A percentile compares a stretch with the other conserved stretches of the same genome.
Conservation (phyloP, 75 land plant species). For the Picea sitchensis region DNA sequence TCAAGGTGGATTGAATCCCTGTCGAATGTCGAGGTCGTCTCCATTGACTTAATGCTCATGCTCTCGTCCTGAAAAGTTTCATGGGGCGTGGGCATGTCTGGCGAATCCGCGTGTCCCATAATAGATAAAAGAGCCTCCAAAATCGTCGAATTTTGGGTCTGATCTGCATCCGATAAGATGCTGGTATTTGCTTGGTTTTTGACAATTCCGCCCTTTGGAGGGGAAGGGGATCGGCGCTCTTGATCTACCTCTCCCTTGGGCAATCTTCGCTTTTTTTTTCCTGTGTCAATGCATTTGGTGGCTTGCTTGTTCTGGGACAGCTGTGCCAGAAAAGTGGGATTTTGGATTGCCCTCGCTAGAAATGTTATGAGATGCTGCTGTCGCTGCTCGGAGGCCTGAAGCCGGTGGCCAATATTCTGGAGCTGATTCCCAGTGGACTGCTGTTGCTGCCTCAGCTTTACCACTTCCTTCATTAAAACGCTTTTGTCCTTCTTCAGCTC, state of each 20-base stretch:
- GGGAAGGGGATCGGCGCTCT: slow-evolving; percentile 2
- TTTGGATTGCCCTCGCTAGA: slow-evolving; percentile 86
- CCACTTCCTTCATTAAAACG: slow-evolving; percentile 56
- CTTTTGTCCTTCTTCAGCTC: slow-evolving; percentile 58
- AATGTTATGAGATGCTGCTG: slow-evolving; percentile 93
- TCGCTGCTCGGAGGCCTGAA: slow-evolving; percentile 69
- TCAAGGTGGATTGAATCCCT: background rate
- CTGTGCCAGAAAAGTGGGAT: slow-evolving; percentile 70
- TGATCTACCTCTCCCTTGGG: slow-evolving; percentile 14
- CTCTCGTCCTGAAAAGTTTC: background rate
- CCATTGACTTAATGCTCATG: background rate
- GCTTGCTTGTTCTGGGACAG: slow-evolving; percentile 60
- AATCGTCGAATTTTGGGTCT: background rate
- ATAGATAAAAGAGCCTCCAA: background rate
- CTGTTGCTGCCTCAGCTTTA: slow-evolving; percentile 73
- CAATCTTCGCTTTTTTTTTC: slow-evolving; percentile 65
- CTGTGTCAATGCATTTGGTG: slow-evolving; percentile 43
- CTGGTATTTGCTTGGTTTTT: background rate
- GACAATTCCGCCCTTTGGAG: slow-evolving; percentile 9
- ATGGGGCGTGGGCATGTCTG: background rate
- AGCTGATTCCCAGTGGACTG: slow-evolving; percentile 53
- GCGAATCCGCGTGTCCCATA: background rate
- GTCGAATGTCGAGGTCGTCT: background rate
- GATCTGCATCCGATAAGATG: background rate
- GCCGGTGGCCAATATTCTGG: slow-evolving; percentile 58